A percentile compares a stretch with the other conserved stretches of the same genome.
Conservation (phyloP, 2,329 filamentous ascomycete genomes). For the Chaetomiaceae sp. region DNA sequence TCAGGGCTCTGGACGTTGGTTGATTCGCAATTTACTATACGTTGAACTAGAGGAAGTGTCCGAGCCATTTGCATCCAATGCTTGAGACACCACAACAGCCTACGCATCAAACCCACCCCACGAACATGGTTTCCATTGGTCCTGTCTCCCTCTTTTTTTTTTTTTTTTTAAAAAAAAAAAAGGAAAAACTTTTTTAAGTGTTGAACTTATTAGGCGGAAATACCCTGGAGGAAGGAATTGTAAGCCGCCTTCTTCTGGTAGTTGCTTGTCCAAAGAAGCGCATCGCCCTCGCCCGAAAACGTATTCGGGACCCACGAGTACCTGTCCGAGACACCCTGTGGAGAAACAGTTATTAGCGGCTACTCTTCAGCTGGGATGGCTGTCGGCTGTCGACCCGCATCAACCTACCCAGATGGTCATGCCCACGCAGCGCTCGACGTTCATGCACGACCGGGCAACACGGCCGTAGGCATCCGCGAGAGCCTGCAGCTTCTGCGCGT, state of each 20-base stretch:
- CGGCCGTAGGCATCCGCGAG: constrained; percentile 40
- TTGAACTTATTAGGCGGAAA: background rate
- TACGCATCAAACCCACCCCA: too few relatives aligned
- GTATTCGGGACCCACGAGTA: constrained; percentile 27
- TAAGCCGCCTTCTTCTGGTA: constrained; percentile 26
- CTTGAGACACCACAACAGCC: too few relatives aligned
- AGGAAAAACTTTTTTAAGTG: too few relatives aligned
- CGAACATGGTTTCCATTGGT: too few relatives aligned
- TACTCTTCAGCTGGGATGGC: background rate
- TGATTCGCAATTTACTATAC: too few relatives aligned
- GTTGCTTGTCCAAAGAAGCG: constrained; percentile 24
- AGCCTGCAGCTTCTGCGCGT: constrained; percentile 34
- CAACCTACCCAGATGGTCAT: constrained; percentile 30
- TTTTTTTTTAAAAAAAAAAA: too few relatives aligned
- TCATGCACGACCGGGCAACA: constrained; percentile 28
- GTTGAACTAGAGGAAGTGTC: too few relatives aligned
- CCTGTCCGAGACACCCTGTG: constrained; percentile 27
- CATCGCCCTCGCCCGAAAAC: constrained; percentile 26
- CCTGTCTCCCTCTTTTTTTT: too few relatives aligned
- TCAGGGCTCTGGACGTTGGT: too few relatives aligned
- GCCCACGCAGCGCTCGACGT: constrained; percentile 28
- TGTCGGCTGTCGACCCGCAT: too few relatives aligned
- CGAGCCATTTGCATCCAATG: too few relatives aligned
- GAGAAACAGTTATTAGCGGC: constrained; percentile 8
- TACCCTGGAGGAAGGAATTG: constrained; percentile 17